Evolutionary conservation across 345 rosid genomes (phyloP), one percentile per base, ranked within the genome.

Genomic region (Laguncularia racemosa): DNA sequence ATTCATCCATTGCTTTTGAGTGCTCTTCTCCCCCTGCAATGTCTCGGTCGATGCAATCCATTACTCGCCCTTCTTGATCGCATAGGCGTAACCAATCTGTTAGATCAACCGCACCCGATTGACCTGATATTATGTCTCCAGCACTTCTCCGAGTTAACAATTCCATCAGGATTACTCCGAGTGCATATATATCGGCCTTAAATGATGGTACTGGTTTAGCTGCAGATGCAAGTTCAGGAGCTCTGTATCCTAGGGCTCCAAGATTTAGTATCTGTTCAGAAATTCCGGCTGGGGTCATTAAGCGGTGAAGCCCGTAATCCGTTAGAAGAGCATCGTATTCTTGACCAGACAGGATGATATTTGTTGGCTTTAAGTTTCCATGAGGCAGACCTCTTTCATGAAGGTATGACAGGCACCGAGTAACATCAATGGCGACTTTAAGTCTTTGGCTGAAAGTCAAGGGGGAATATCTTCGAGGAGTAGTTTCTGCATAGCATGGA

Each of bases 121-220:
- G 96, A 46, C 98, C 98, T 2, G 95, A 92, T 61, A 92, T 89
- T 67, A 92, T 92, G 71, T 92, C 98, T 16, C 98, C 93, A 0
- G 98, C 98, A 16, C 98, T 86, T 62, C 90, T 77, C 74, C 93
- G 74, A 4, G 96, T 92, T 61, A 92, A 68, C 64, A 92, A 69
- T 73, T 89, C 98, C 98, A 92, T 81, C 52, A 92, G 60, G 52
- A 92, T 86, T 58, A 92, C 98, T 17, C 98, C 98, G 12, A 92
- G 74, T 15, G 95, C 79, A 26, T 89, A 92, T 5, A 92, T 89
- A 57, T 92, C 98, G 2, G 88, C 85, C 69, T 86, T 92, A 14
- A 73, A 68, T 3, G 98, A 84, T 0, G 87, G 91, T 44, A 56
- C 28, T 0, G 95, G 91, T 65, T 81, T 92, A 17, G 93, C 64